phyloP scores from a whole-genome alignment of 768 basidiomycete genomes.

The Auriscalpium microsporum region DNA sequence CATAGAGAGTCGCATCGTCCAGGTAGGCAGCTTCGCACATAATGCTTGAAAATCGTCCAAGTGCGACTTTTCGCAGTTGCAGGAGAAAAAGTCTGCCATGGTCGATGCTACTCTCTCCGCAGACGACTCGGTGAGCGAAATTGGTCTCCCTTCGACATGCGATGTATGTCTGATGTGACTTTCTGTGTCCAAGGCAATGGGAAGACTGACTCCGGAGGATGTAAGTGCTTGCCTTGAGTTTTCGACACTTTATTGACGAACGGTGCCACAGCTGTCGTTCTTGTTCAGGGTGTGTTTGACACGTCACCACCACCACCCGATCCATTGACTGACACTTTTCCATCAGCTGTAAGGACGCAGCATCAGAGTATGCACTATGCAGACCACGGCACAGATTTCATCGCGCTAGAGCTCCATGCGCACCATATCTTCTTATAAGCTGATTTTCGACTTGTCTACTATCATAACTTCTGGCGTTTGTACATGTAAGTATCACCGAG shows the following conservation, averaged over 20 bases:
- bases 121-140: slow-evolving; percentile 59
- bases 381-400: too few species aligned
- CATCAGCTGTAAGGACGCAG: too few species aligned
- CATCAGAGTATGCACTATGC: too few species aligned
- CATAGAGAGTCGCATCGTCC: slow-evolving; percentile 91
- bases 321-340: too few species aligned
- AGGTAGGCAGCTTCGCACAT: slow-evolving; percentile 33
- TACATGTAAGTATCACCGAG: too few species aligned
- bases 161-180: slow-evolving; percentile 4
- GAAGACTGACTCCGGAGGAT: slow-evolving; percentile 82
- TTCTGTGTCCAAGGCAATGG: slow-evolving; percentile 60
- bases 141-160: background rate
- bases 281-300: slow-evolving; percentile 33
- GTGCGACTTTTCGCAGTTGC: slow-evolving; percentile 39
- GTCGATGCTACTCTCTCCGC: slow-evolving; percentile 78
- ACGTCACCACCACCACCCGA: too few species aligned
- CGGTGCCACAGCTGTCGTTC: slow-evolving; percentile 30
- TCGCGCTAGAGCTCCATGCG: too few species aligned
- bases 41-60: background rate
- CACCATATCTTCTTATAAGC: too few species aligned
- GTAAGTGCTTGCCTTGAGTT: slow-evolving; percentile 18
- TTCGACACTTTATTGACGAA: slow-evolving; percentile 1
- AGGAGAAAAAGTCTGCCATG: slow-evolving; percentile 97
- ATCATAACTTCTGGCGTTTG: too few species aligned
- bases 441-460: too few species aligned